Evolutionary conservation across 148 eudicot species (phyloP), one percentile per base, ranked within the genome.

Genomic region (Vaccinium macrocarpon): DNA sequence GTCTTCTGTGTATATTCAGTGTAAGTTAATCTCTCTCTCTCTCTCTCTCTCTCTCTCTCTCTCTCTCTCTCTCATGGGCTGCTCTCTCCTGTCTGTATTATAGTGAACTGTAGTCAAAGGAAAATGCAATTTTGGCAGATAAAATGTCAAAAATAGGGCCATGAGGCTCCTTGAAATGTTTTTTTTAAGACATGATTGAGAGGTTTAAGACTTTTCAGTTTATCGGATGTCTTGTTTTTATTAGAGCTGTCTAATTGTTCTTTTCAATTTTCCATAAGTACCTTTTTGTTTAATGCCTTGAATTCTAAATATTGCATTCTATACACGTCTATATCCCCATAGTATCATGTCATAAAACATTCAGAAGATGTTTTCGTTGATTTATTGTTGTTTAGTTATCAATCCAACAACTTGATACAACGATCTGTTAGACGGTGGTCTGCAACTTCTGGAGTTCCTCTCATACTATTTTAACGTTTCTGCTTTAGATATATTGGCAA

Each of bases 371-470:
- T 66, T 64, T 66, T 66, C 7, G 3, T 3, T 66, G 38, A 66
- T 51, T 62, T 29, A 55, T 50, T 78, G 46, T 27, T 52, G 82
- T 59, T 57, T 2, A 38, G 72, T 51, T 70, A 82, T 53, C n/a
- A 38, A 4, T 59, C 46, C 46, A 42, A 42, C 46, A 3, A 42
- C 46, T 42, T 42, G 46, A 42, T 42, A 42, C 6, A 42, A 42
- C 46, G 46, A 42, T 42, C 46, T 42, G 46, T 42, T 42, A 42
- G 46, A 42, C 6, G 25, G 48, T 56, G 66, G 29, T 32, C 74
- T 59, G 68, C 81, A 12, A 51, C 46, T 72, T 80, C 42, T 29
- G 42, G 76, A 74, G 82, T 72, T 72, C 49, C 19, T 32, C 82
- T 27, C 82, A 25, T 62, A 12, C 72, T 66, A 27, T 62, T 42